Evolutionary conservation across 345 rosid species (phyloP), one percentile per base, ranked within the genome.

Genomic region (Schrenkiella parvula): DNA sequence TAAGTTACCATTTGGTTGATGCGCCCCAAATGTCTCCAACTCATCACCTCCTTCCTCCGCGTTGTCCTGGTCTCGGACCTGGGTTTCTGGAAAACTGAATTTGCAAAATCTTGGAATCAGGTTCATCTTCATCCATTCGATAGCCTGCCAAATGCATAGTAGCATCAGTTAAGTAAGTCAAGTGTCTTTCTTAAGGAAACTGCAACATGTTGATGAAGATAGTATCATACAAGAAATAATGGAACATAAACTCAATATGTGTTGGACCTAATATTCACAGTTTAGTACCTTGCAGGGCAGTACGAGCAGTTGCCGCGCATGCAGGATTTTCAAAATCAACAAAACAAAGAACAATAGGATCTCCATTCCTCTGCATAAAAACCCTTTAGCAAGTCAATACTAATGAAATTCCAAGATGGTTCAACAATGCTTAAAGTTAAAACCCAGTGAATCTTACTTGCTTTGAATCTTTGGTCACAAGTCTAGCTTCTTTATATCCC

Each of bases 221-320:
- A 18, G 68, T 38, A 38, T 44, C 8, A 19, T 15, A 4, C 35
- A 63, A 62, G 34, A 62, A 41, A 39, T 17, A 43, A 32, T 38
- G 53, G 61, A 37, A 50, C 43, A 59, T 43, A 29, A 60, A 38
- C n/a, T 13, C 17, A 7, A 25, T 6, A 38, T 34, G 38, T 23
- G 50, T 44, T 23, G 35, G 39, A 44, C 14, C 11, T 55, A 35
- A 15, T 34, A 64, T 42, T 31, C 12, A 22, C 48, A 17, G 7
- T 32, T 12, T 1, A 5, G 0, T 54, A 92, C 98, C 96, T 89
- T 92, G 96, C 82, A 92, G 82, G 43, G 96, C 91, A 67, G 89
- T 88, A 84, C 87, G 75, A 32, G 98, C 95, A 66, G 98, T 89
- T 5, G 96, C 98, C 25, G 98, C 98, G 80, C 95, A 92, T 13